These are phyloP conservation scores for Pseudogymnoascus sp. DNA, from an alignment of 2,329 filamentous ascomycete genomes.

Conservation along the genomic window DNA sequence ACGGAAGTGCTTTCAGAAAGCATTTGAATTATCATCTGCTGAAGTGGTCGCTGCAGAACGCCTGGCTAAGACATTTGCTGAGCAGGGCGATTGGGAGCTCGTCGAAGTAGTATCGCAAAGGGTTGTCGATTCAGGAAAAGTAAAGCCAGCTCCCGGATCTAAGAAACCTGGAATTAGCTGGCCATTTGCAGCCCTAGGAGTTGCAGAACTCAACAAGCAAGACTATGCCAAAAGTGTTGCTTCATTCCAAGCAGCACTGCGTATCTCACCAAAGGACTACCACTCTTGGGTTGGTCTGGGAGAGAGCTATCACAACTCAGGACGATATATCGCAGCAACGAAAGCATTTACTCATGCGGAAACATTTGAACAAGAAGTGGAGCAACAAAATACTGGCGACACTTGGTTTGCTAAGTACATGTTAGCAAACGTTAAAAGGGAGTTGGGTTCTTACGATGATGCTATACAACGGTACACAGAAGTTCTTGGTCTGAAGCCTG, in stretches of 20 bases:
- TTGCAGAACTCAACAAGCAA: conserved; percentile 90
- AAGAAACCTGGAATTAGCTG: conserved; percentile 91
- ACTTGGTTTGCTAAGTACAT: conserved; percentile 97
- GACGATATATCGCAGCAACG: conserved; percentile 85
- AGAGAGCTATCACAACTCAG: conserved; percentile 95
- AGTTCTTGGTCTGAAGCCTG: conserved; percentile 59
- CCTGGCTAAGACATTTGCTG: conserved; percentile 76
- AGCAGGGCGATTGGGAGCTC: conserved; percentile 89
- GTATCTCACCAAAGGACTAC: conserved; percentile 78
- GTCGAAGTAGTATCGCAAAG: conserved; percentile 88
- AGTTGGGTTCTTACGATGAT: conserved; percentile 82
- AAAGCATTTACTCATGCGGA: conserved; percentile 85
- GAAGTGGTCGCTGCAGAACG: conserved; percentile 84
- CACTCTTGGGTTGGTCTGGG: conserved; percentile 93
- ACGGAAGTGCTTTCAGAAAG: conserved; percentile 91
- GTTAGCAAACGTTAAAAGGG: conserved; percentile 87
- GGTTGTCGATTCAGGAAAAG: conserved; percentile 89
- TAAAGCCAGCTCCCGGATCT: conserved; percentile 81
- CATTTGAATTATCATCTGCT: conserved; percentile 80
- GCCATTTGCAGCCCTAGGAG: conserved; percentile 89
- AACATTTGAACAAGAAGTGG: conserved; percentile 55
- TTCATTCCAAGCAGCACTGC: conserved; percentile 81
- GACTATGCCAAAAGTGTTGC: conserved; percentile 83
- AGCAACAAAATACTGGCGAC: conserved; percentile 52
- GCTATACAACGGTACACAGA: conserved; percentile 68